These are phyloP conservation scores for Holtermannia corniformis DNA, from an alignment of 768 basidiomycete species.

Conservation along the genomic window DNA sequence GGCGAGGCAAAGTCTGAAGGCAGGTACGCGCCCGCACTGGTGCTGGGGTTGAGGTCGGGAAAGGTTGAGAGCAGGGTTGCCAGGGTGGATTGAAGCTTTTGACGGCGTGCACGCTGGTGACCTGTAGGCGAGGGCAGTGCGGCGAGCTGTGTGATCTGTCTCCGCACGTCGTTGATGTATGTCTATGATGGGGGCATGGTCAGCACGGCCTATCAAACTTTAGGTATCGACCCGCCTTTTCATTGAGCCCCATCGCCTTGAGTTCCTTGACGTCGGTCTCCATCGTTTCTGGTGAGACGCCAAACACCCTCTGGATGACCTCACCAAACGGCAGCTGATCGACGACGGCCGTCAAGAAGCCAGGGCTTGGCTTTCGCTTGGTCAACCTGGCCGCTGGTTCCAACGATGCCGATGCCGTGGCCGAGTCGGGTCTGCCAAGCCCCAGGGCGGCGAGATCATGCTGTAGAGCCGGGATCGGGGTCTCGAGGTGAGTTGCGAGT, in stretches of 20 bases:
- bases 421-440: background rate
- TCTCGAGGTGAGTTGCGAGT: constrained; percentile 16
- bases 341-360: background rate
- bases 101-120: constrained; percentile 5
- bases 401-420: constrained; percentile 1
- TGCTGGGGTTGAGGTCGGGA: background rate
- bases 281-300: constrained; percentile 14
- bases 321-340: background rate
- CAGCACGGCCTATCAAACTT: background rate
- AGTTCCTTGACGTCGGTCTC: constrained; percentile 27
- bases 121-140: background rate
- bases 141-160: constrained; percentile 17
- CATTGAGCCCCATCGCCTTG: constrained; percentile 17
- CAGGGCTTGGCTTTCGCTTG: constrained; percentile 22
- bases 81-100: constrained; percentile 10
- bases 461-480: constrained; percentile 1
- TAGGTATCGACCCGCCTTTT: constrained; percentile 19
- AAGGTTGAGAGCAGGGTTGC: constrained; percentile 6
- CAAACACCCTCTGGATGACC: constrained; percentile 12
- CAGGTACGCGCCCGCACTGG: too few relatives aligned
- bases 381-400: constrained; percentile 5
- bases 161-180: constrained; percentile 33
- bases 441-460: background rate
- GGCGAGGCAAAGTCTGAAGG: too few relatives aligned
- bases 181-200: constrained; percentile 10